phyloP scores from a whole-genome alignment of 2,329 filamentous ascomycete genomes.

The Phialocephala subalpina region DNA sequence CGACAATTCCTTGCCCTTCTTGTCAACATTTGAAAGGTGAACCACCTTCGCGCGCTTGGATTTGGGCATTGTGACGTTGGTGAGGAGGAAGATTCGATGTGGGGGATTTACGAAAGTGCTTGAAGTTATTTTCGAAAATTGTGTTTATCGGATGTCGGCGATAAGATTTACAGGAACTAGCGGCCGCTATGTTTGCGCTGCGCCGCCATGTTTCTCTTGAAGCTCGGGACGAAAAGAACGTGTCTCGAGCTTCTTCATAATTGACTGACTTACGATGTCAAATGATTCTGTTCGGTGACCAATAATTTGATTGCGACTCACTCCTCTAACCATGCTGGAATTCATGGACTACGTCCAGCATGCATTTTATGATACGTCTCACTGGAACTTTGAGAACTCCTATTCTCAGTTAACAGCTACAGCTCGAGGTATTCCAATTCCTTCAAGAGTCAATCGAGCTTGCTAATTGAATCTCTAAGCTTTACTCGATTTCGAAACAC shows the following conservation, averaged over 20 bases:
- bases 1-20: conserved; percentile 91
- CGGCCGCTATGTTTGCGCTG: conserved; percentile 6
- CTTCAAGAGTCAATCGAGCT: conserved; percentile 15
- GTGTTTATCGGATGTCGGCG: conserved; percentile 6
- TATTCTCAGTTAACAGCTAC: conserved; percentile 88
- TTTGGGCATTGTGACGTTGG: conserved; percentile 78
- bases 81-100: conserved; percentile 15
- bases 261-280: not conserved
- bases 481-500: conserved; percentile 87
- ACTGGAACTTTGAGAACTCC: conserved; percentile 92
- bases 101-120: conserved; percentile 47
- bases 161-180: conserved; percentile 13
- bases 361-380: conserved; percentile 85
- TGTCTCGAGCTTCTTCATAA: not conserved
- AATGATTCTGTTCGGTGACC: not conserved
- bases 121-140: conserved; percentile 4
- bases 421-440: conserved; percentile 68
- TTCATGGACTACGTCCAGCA: conserved; percentile 98
- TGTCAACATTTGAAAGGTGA: conserved; percentile 88
- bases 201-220: not conserved
- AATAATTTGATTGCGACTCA: not conserved
- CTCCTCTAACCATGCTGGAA: conserved; percentile 72
- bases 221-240: not conserved
- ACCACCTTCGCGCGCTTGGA: conserved; percentile 92
- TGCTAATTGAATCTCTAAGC: conserved; percentile 56